Conservation (phyloP, 2,329 filamentous ascomycete genomes). For the Lasiodiplodia sp. region DNA sequence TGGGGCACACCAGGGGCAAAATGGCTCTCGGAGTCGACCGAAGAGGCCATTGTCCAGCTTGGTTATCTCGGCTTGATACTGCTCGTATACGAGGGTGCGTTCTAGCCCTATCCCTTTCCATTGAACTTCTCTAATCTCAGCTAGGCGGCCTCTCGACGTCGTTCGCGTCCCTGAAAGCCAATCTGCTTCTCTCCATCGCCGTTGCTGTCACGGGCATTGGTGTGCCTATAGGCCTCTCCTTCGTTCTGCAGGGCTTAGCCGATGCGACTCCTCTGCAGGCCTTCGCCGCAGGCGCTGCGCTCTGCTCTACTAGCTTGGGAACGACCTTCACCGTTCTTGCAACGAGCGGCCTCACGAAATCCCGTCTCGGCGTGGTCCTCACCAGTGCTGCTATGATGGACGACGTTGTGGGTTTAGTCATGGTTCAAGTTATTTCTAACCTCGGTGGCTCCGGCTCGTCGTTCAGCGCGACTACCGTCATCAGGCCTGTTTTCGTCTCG, state of each 20-base stretch:
- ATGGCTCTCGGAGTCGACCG: conserved; percentile 61
- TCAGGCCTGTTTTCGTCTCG: conserved; percentile 61
- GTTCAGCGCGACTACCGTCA: conserved; percentile 52
- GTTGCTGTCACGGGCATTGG: conserved; percentile 73
- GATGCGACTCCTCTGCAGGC: conserved; percentile 65
- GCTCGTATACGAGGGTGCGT: conserved; percentile 71
- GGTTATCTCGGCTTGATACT: conserved; percentile 78
- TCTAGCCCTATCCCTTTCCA: conserved; percentile 18
- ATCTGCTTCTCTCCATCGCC: conserved; percentile 64
- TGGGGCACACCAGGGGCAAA: conserved; percentile 72
- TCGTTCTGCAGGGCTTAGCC: conserved; percentile 61
- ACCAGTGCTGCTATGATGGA: conserved; percentile 81
- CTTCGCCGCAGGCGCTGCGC: conserved; percentile 75
- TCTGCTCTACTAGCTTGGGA: conserved; percentile 77
- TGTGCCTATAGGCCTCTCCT: conserved; percentile 71
- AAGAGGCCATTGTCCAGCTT: conserved; percentile 67
- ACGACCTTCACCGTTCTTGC: conserved; percentile 72
- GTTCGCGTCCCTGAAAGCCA: conserved; percentile 63
- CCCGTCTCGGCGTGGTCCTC: conserved; percentile 67
- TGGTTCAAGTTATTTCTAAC: conserved; percentile 77
- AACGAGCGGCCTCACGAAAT: conserved; percentile 65
- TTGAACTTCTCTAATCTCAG: background rate
- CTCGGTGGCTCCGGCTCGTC: conserved; percentile 55
- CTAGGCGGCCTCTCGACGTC: conserved; percentile 66
- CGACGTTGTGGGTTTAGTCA: conserved; percentile 78